Percentiles rank a stretch among this genome's conserved stretches.
Evolutionary conservation across 768 basidiomycete genomes (phyloP).

Genomic region (Calocybe cyanea): DNA sequence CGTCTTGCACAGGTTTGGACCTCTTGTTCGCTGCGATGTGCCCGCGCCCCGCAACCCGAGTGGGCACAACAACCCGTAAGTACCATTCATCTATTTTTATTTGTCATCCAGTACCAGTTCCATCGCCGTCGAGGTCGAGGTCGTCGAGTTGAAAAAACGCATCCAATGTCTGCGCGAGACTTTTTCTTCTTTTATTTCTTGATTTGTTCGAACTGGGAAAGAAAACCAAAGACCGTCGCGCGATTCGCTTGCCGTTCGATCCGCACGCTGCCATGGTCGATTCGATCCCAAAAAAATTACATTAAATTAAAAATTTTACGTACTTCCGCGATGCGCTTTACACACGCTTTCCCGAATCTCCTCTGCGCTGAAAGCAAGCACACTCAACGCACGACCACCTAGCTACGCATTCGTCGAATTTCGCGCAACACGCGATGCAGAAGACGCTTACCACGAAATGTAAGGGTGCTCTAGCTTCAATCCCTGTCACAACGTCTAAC

Average conservation of each 20-base stretch:
- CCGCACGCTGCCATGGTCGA: too few species aligned
- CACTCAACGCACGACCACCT: conserved; percentile 52
- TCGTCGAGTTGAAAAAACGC: conserved; percentile 23
- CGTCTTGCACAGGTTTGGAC: conserved; percentile 59
- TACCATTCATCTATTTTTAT: conserved; percentile 30
- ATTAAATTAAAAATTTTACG: too few species aligned
- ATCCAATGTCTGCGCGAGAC: too few species aligned
- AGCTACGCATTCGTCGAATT: conserved; percentile 90
- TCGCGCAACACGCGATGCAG: conserved; percentile 71
- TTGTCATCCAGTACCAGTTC: conserved; percentile 16
- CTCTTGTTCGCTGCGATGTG: conserved; percentile 84
- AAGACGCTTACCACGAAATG: conserved; percentile 85
- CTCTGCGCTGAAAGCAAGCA: conserved; percentile 5
- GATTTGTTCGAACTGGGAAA: too few species aligned
- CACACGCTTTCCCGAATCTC: too few species aligned
- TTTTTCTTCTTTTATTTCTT: too few species aligned
- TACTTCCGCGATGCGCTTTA: too few species aligned
- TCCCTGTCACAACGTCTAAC: background rate
- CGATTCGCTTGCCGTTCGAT: too few species aligned
- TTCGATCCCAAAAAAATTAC: too few species aligned
- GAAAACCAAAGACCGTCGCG: too few species aligned
- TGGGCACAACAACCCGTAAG: conserved; percentile 79
- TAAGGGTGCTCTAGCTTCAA: conserved; percentile 20
- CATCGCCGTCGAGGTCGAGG: conserved; percentile 21
- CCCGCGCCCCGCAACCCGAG: conserved; percentile 81